Evolutionary conservation across 441 rosid genomes (phyloP).

Genomic region (Theobroma grandiflorum): DNA sequence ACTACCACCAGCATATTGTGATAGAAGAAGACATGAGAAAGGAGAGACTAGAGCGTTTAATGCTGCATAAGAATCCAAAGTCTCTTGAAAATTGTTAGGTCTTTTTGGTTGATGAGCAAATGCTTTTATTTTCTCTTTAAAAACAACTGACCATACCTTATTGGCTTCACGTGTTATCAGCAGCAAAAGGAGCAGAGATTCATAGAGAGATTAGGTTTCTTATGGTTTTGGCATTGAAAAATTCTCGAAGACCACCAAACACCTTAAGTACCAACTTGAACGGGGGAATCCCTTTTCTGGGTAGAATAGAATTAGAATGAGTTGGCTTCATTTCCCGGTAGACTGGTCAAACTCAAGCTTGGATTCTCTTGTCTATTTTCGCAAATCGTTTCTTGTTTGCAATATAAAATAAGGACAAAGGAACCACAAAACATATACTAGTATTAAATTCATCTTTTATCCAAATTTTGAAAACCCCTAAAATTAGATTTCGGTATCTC

Average conservation of each 20-base stretch:
- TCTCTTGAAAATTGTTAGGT: slow-evolving; percentile 23
- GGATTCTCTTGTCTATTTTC: slow-evolving; percentile 26
- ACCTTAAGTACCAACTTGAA: not conserved
- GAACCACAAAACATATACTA: not conserved
- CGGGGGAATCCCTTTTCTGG: not conserved
- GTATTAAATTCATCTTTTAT: not conserved
- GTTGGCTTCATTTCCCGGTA: slow-evolving; percentile 41
- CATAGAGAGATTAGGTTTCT: slow-evolving; percentile 4
- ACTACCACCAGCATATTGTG: not conserved
- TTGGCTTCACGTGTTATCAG: slow-evolving; percentile 51
- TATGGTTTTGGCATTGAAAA: not conserved
- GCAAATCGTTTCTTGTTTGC: slow-evolving; percentile 21
- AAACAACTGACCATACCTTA: slow-evolving; percentile 36
- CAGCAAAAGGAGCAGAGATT: slow-evolving; percentile 31
- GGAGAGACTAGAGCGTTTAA: slow-evolving; percentile 22
- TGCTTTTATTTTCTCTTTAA: not conserved
- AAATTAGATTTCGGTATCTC: not conserved
- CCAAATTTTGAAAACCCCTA: not conserved
- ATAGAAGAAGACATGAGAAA: slow-evolving; percentile 31
- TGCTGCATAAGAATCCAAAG: slow-evolving; percentile 49
- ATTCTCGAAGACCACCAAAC: slow-evolving; percentile 57
- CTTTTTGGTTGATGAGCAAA: slow-evolving; percentile 23
- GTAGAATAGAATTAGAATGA: not conserved
- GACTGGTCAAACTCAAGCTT: slow-evolving; percentile 45
- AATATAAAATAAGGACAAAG: slow-evolving; percentile 16